phyloP scores from a whole-genome alignment of 1,139 yeast genomes.

The Pichia sp. region DNA sequence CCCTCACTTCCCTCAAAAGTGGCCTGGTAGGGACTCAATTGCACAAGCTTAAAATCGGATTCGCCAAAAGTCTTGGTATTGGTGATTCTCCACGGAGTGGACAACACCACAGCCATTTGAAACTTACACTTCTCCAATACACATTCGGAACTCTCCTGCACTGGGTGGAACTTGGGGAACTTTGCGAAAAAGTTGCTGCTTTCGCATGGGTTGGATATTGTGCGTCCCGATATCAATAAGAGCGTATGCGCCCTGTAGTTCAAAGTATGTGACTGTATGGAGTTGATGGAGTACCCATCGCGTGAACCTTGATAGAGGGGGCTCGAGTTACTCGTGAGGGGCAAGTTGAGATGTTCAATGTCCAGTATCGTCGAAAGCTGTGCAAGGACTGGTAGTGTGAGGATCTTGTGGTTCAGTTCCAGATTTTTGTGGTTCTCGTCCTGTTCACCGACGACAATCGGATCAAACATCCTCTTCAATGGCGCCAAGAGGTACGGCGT shows the following conservation, averaged over 20 bases:
- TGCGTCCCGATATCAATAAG: slow-evolving; percentile 58
- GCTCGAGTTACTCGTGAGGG: slow-evolving; percentile 4
- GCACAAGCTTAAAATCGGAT: slow-evolving; percentile 55
- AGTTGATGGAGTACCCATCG: slow-evolving; percentile 80
- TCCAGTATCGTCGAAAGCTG: slow-evolving; percentile 8
- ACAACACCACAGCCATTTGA: slow-evolving; percentile 7
- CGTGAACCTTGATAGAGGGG: slow-evolving; percentile 62
- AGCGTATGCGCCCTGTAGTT: slow-evolving; percentile 90
- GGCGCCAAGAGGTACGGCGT: slow-evolving; percentile 31
- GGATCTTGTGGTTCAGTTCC: slow-evolving; percentile 4
- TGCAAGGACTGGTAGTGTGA: slow-evolving; percentile 5
- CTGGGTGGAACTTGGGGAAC: slow-evolving; percentile 43
- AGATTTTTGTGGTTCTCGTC: slow-evolving; percentile 13
- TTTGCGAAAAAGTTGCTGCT: slow-evolving; percentile 38
- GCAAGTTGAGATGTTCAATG: slow-evolving; percentile 1
- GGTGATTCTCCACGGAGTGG: slow-evolving; percentile 18
- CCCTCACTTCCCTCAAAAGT: slow-evolving; percentile 37
- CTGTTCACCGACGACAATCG: slow-evolving; percentile 41
- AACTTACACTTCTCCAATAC: slow-evolving; percentile 3
- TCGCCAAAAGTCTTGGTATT: neutral
- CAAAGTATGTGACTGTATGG: slow-evolving; percentile 75
- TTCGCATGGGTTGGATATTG: slow-evolving; percentile 41
- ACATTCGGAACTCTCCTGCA: no score
- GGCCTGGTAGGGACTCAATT: slow-evolving; percentile 60
- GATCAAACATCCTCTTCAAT: slow-evolving; percentile 28